Conservation (phyloP, 169 alveolate species). For the Plasmodium blacklocki region DNA sequence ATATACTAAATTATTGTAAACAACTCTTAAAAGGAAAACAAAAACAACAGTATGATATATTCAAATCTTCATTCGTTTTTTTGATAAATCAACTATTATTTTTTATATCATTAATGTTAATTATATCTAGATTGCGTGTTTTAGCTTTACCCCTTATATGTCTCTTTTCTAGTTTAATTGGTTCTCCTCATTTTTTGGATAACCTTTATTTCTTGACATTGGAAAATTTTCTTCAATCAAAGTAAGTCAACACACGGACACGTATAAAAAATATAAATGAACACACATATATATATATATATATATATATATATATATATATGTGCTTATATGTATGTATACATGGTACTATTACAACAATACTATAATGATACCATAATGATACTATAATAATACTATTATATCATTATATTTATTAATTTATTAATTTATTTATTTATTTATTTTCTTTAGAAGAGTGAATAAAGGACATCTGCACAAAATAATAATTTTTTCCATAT, state of each 20-base stretch:
- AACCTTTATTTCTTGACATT: not conserved
- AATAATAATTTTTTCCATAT: constrained; percentile 2
- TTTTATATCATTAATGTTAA: constrained; percentile 22
- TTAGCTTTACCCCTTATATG: constrained; percentile 57
- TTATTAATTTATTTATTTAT: not conserved
- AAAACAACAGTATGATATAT: not conserved
- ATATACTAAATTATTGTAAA: constrained; percentile 7
- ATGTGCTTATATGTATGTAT: not conserved
- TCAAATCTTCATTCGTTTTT: constrained; percentile 22
- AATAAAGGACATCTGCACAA: not conserved
- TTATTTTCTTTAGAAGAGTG: not conserved
- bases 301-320: not conserved
- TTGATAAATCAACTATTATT: constrained; percentile 18
- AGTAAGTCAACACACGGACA: constrained; percentile 14
- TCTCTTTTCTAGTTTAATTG: constrained; percentile 30
- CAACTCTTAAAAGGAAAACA: not conserved
- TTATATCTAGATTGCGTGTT: constrained; percentile 60
- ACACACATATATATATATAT: not conserved
- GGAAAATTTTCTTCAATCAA: not conserved
- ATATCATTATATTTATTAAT: not conserved
- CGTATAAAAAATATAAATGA: not conserved
- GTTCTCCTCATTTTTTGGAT: constrained; percentile 31
- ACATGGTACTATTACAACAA: too few species aligned
- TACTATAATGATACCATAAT: too few species aligned
- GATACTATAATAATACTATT: too few species aligned